These are phyloP conservation scores for Candida parachauliodes DNA, from an alignment of 805 yeast species.

Conservation along the genomic window DNA sequence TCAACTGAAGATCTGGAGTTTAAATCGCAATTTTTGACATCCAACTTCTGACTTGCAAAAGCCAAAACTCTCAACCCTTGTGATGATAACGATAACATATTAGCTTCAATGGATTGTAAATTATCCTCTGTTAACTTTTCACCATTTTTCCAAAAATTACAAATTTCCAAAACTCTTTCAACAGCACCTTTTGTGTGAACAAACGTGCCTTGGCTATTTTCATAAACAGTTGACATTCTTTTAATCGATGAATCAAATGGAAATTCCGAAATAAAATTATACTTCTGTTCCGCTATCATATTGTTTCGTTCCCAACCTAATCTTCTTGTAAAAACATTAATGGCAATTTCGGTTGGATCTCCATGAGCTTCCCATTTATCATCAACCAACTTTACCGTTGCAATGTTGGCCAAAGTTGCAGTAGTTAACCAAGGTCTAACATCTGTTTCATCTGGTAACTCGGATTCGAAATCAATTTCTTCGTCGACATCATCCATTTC, in stretches of 20 bases:
- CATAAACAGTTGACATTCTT: constrained; percentile 28
- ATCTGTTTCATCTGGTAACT: constrained; percentile 13
- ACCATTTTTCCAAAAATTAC: constrained; percentile 19
- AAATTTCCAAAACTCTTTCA: constrained; percentile 24
- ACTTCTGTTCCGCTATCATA: constrained; percentile 12
- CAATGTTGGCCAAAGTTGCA: constrained; percentile 79
- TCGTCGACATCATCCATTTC: constrained; percentile 34
- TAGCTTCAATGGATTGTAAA: constrained; percentile 17
- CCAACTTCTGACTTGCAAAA: constrained; percentile 22
- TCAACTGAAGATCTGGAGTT: constrained; percentile 20
- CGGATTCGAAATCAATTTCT: constrained; percentile 27
- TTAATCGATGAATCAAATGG: constrained; percentile 33
- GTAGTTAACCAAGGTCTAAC: constrained; percentile 54
- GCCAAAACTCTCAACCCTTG: constrained; percentile 33
- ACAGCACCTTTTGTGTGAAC: constrained; percentile 32
- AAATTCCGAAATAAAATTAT: constrained; percentile 23
- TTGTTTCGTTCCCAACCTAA: constrained; percentile 19
- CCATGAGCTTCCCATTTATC: constrained; percentile 65
- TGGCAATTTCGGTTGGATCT: constrained; percentile 35
- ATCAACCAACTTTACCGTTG: constrained; percentile 48
- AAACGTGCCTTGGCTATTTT: constrained; percentile 1
- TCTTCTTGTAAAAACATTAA: constrained; percentile 29
- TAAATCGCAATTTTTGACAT: constrained; percentile 4
- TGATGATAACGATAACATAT: constrained; percentile 24
- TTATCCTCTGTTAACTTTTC: constrained; percentile 17